A percentile compares a stretch with the other conserved stretches of the same genome.
These are phyloP conservation scores for Parascedosporium putredinis DNA, from an alignment of 2,329 filamentous ascomycete species.

Conservation along the genomic window DNA sequence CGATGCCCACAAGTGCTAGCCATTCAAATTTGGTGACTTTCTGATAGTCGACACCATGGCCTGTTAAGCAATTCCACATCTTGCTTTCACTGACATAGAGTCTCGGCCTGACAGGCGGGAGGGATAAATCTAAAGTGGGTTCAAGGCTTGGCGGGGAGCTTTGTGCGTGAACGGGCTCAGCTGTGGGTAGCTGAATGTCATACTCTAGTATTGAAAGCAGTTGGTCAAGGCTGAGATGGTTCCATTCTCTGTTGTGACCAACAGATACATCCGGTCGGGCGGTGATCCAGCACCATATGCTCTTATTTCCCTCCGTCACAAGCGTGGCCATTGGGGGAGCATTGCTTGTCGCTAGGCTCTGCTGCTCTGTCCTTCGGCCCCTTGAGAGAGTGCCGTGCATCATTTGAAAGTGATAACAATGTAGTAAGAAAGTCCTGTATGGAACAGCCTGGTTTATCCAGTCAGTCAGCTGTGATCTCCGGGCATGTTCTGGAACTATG, in stretches of 20 bases:
- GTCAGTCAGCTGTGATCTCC: too few relatives aligned
- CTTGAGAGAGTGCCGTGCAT: too few relatives aligned
- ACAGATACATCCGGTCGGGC: constrained; percentile 15
- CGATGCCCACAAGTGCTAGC: constrained; percentile 47
- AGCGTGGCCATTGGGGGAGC: not conserved
- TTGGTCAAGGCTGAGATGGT: constrained; percentile 12
- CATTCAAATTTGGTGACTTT: constrained; percentile 48
- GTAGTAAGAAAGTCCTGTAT: constrained; percentile 3
- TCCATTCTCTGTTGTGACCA: constrained; percentile 13
- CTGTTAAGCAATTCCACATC: constrained; percentile 49
- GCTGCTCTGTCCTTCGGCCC: not conserved
- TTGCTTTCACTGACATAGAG: constrained; percentile 43
- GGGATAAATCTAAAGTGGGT: not conserved
- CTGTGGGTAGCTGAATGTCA: not conserved
- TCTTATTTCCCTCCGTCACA: constrained; percentile 4
- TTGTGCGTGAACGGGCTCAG: not conserved
- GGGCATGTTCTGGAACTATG: too few relatives aligned
- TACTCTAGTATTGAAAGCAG: constrained; percentile 11
- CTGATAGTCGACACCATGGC: constrained; percentile 48
- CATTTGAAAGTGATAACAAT: not conserved
- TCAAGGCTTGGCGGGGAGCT: not conserved
- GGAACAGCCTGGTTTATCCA: constrained; percentile 4
- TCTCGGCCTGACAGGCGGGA: constrained; percentile 15
- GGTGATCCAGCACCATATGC: constrained; percentile 16
- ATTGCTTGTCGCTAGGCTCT: too few relatives aligned